phyloP scores from a whole-genome alignment of 768 basidiomycete species.

The Leccinum broughii region DNA sequence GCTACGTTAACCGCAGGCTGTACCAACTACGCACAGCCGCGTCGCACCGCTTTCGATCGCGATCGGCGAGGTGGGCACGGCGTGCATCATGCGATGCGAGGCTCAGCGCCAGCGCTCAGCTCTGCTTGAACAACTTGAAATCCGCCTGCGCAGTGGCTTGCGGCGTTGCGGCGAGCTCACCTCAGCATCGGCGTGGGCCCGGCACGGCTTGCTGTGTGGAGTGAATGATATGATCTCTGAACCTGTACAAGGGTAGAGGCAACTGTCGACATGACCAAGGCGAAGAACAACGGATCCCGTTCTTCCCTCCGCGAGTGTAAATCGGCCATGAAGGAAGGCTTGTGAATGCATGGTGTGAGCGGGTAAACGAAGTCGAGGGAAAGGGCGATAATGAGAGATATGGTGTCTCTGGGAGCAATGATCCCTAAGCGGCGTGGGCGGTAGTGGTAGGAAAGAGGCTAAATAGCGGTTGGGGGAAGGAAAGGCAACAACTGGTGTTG shows the following conservation, averaged over 20 bases:
- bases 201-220: too few species aligned
- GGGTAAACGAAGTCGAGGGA: slow-evolving; percentile 96
- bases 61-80: too few species aligned
- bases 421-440: slow-evolving; percentile 78
- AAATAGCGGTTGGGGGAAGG: slow-evolving; percentile 42
- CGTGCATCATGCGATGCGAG: too few species aligned
- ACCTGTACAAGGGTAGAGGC: slow-evolving; percentile 88
- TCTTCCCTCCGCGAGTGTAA: slow-evolving; percentile 78
- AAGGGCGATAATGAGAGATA: slow-evolving; percentile 78
- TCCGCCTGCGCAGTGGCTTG: too few species aligned
- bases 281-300: slow-evolving; percentile 86
- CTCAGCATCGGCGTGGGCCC: too few species aligned
- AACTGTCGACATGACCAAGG: slow-evolving; percentile 86
- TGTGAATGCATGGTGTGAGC: slow-evolving; percentile 88
- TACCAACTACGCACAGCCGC: too few species aligned
- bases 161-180: too few species aligned
- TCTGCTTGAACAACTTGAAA: too few species aligned
- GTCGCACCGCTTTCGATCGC: too few species aligned
- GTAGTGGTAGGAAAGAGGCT: slow-evolving; percentile 71
- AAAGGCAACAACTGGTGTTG: slow-evolving; percentile 54
- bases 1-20: too few species aligned
- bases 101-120: too few species aligned
- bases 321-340: slow-evolving; percentile 89
- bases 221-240: slow-evolving; percentile 66
- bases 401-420: slow-evolving; percentile 78